Conservation (phyloP, 768 basidiomycete species). For the Russula ochroleuca region DNA sequence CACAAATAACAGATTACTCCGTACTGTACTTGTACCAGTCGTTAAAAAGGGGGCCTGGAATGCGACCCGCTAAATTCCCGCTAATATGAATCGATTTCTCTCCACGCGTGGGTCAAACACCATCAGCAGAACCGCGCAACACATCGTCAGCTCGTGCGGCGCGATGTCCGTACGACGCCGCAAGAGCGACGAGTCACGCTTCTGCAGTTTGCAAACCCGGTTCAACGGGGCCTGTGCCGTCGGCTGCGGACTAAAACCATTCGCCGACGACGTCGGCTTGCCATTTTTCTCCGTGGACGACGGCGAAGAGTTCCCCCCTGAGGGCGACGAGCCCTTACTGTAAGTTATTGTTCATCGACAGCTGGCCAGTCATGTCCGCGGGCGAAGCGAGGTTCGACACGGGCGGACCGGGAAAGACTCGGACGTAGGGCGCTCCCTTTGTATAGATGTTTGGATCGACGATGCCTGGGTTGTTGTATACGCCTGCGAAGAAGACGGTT, state of each 20-base stretch:
- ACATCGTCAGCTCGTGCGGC: no score
- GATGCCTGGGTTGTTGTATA: conserved; percentile 71
- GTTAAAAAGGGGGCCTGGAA: no score
- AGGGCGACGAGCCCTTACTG: background rate
- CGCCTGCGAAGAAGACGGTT: conserved; percentile 66
- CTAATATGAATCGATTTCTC: no score
- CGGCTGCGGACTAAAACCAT: background rate
- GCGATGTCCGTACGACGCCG: no score
- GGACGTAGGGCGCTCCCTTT: background rate
- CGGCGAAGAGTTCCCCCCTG: background rate
- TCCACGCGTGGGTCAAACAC: no score
- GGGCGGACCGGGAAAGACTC: conserved; percentile 23
- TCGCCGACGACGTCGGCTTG: background rate
- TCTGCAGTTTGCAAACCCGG: conserved; percentile 10
- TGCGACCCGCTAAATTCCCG: no score
- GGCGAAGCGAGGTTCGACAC: conserved; percentile 26
- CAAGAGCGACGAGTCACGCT: no score
- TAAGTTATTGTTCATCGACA: no score
- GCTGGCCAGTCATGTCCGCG: background rate
- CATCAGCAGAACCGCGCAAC: no score
- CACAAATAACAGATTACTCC: no score
- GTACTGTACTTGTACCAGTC: no score
- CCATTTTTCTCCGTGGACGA: background rate
- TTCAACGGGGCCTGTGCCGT: background rate
- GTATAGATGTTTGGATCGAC: conserved; percentile 43